Conservation (phyloP, 2,329 filamentous ascomycete genomes). For the Xylaria sp. region DNA sequence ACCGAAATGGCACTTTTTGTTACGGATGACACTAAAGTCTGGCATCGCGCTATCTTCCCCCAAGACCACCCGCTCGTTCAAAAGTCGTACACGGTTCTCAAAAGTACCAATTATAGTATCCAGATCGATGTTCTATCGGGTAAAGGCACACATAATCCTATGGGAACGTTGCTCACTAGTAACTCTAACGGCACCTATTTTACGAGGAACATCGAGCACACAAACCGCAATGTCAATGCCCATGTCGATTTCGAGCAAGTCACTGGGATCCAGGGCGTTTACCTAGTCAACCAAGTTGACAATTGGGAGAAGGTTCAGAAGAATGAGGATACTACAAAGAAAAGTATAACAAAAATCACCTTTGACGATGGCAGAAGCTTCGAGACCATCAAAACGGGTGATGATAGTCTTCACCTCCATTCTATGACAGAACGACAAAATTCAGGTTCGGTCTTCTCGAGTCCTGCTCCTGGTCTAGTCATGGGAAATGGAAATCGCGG, state of each 20-base stretch:
- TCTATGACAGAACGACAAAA: constrained; percentile 88
- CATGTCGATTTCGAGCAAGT: constrained; percentile 96
- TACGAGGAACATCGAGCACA: constrained; percentile 87
- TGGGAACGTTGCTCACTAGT: constrained; percentile 91
- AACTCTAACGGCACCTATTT: constrained; percentile 99
- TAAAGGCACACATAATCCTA: constrained; percentile 65
- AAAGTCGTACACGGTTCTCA: constrained; percentile 89
- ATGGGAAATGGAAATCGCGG: constrained; percentile 96
- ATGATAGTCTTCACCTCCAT: constrained; percentile 80
- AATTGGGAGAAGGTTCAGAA: constrained; percentile 78
- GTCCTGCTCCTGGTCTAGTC: constrained; percentile 87
- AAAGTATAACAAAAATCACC: constrained; percentile 80
- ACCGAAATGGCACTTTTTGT: constrained; percentile 93
- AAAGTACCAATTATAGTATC: constrained; percentile 97
- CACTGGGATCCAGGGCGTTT: constrained; percentile 86
- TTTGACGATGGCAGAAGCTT: constrained; percentile 96
- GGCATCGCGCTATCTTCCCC: constrained; percentile 92
- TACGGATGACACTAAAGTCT: constrained; percentile 79
- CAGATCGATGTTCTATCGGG: constrained; percentile 90
- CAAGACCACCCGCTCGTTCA: constrained; percentile 80
- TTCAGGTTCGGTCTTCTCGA: constrained; percentile 87
- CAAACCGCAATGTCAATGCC: constrained; percentile 78
- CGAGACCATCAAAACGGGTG: constrained; percentile 70
- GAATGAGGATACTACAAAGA: constrained; percentile 62
- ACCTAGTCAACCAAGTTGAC: constrained; percentile 85